Percentiles rank a stretch among this genome's conserved stretches.
Evolutionary conservation across 352 stramenopile genomes (phyloP).

Genomic region (Phytophthora fragariaefolia): DNA sequence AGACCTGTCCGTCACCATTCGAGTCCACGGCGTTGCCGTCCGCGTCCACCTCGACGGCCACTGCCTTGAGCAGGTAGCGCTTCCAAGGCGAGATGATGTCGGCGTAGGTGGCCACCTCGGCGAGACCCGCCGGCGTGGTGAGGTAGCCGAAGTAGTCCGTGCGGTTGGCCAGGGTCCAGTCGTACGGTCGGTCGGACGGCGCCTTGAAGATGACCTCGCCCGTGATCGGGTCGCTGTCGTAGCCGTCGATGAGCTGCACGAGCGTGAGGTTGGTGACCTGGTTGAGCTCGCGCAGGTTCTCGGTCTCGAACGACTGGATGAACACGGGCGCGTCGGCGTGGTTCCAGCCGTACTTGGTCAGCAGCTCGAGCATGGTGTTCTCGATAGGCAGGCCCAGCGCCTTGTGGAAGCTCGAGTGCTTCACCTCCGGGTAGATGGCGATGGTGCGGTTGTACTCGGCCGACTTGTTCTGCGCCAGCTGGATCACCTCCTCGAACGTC

Average conservation of each 20-base stretch:
- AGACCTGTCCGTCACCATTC: constrained; percentile 69
- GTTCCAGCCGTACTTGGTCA: constrained; percentile 76
- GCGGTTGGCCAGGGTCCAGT: constrained; percentile 70
- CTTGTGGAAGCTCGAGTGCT: constrained; percentile 84
- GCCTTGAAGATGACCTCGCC: constrained; percentile 52
- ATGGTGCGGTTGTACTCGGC: constrained; percentile 63
- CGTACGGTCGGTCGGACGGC: constrained; percentile 61
- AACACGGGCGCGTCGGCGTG: constrained; percentile 66
- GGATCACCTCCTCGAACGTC: constrained; percentile 90
- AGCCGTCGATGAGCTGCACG: constrained; percentile 79
- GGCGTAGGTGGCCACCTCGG: constrained; percentile 72
- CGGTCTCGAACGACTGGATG: constrained; percentile 81
- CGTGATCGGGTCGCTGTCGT: constrained; percentile 61
- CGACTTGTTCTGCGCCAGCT: constrained; percentile 75
- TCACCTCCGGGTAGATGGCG: constrained; percentile 91
- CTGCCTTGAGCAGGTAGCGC: constrained; percentile 70
- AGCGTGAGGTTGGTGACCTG: constrained; percentile 74
- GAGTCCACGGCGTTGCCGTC: constrained; percentile 54
- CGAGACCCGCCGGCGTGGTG: constrained; percentile 61
- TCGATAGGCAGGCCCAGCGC: constrained; percentile 75
- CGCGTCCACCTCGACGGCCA: constrained; percentile 49
- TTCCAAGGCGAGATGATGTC: constrained; percentile 85
- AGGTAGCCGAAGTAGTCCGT: constrained; percentile 59
- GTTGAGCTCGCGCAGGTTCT: constrained; percentile 76
- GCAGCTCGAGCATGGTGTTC: constrained; percentile 74